Evolutionary conservation across 2,329 filamentous ascomycete genomes (phyloP), one percentile per base, ranked within the genome.

Genomic region (Botrytis medusae): DNA sequence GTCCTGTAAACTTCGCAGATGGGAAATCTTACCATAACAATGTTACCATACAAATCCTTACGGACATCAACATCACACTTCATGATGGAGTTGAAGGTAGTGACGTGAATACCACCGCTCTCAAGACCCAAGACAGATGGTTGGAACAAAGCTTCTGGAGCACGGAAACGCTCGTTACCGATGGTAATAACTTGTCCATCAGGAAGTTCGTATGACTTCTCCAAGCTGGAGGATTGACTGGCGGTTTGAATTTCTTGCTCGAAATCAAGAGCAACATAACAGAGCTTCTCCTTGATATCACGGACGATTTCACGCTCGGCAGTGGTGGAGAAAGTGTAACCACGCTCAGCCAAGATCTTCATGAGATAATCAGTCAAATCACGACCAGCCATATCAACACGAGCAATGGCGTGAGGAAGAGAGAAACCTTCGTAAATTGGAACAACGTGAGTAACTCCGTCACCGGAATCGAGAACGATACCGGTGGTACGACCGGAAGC

Each of bases 261-360:
- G 83, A 99, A 98, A 90, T 99, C 96, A 80, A 99, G 93, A 79
- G 96, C 96, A 84, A 98, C 96, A 88, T 99, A 99, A 92, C 96
- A 99, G 83, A 99, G 95, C 92, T 98, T 99, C 93, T 99, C 96
- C 93, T 99, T 99, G 90, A 99, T 98, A 86, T 99, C 96, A 89
- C 96, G 95, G 83, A 98, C 96, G 84, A 98, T 99, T 97, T 98
- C 96, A 87, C 96, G 96, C 90, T 99, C 96, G 86, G 96, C 96
- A 77, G 96, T 98, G 88, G 96, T 99, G 84, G 95, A 98, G 93
- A 99, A 99, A 82, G 94, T 94, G 90, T 99, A 98, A 83, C 96
- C 96, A 84, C 96, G 95, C 92, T 99, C 96, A 82, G 96, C 96
- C 82, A 99, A 88, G 83, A 99, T 98, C 93, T 98, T 98, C 96